These are phyloP conservation scores for Austroboletus festivus DNA, from an alignment of 768 basidiomycete genomes.

Conservation along the genomic window DNA sequence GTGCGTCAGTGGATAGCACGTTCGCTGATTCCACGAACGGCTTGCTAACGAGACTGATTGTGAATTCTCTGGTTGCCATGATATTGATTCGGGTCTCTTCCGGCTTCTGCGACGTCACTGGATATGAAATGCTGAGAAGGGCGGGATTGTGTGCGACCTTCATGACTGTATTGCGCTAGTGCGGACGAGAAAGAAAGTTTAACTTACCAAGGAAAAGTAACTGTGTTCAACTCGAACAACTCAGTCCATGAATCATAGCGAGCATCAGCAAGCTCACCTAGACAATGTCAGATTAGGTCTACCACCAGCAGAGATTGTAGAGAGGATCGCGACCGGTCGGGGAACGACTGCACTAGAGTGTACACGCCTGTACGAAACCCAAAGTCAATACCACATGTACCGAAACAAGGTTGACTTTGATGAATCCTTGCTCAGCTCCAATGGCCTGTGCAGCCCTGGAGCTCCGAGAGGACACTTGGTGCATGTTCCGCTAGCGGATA, in stretches of 20 bases:
- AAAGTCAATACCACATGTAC: slow-evolving; percentile 23
- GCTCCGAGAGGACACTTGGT: neutral
- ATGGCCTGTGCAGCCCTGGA: neutral
- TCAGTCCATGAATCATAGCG: slow-evolving; percentile 9
- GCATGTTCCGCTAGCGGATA: slow-evolving; percentile 8
- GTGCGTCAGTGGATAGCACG: slow-evolving; percentile 52
- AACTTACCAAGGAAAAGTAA: slow-evolving; percentile 62
- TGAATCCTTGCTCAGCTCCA: neutral
- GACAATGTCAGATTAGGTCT: slow-evolving; percentile 63
- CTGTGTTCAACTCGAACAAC: slow-evolving; percentile 23
- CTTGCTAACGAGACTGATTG: slow-evolving; percentile 70
- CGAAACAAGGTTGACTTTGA: slow-evolving; percentile 17
- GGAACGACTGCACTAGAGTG: slow-evolving; percentile 61
- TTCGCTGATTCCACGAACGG: slow-evolving; percentile 58
- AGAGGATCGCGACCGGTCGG: slow-evolving; percentile 61
- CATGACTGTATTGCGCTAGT: slow-evolving; percentile 8
- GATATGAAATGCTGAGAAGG: slow-evolving; percentile 60
- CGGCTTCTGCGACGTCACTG: slow-evolving; percentile 39
- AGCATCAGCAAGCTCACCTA: slow-evolving; percentile 42
- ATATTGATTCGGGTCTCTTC: slow-evolving; percentile 71
- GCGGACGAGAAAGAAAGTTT: slow-evolving; percentile 11
- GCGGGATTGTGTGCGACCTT: slow-evolving; percentile 63
- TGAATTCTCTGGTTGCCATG: slow-evolving; percentile 61
- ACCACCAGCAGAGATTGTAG: slow-evolving; percentile 50
- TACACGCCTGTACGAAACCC: slow-evolving; percentile 24